Evolutionary conservation across 305 asterid species (phyloP).

Genomic region (Rubia peregrina): DNA sequence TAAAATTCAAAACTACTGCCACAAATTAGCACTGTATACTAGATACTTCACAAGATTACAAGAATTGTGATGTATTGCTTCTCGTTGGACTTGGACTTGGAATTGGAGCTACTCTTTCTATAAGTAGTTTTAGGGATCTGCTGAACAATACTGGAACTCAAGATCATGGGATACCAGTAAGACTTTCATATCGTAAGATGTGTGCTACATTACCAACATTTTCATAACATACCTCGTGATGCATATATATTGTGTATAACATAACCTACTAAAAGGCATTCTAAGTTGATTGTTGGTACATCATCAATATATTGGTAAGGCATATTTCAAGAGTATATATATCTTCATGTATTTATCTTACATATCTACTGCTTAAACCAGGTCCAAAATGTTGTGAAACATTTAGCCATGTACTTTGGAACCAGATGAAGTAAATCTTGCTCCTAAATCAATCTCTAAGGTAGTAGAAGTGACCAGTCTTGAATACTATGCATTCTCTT

Average conservation of each 20-base stretch:
- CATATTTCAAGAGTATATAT: too few species aligned
- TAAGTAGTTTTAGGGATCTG: conserved; percentile 81
- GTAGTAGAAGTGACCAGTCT: conserved; percentile 23
- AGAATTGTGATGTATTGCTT: conserved; percentile 69
- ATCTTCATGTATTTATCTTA: background rate
- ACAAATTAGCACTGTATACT: background rate
- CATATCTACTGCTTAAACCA: background rate
- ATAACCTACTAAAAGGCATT: too few species aligned
- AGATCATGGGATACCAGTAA: conserved; percentile 46
- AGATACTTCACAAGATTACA: conserved; percentile 77
- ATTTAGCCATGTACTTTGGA: background rate
- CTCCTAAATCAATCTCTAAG: background rate
- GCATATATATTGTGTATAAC: background rate
- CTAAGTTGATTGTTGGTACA: too few species aligned
- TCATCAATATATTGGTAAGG: background rate
- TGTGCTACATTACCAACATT: background rate
- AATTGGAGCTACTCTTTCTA: conserved; percentile 89
- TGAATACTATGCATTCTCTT: conserved; percentile 22
- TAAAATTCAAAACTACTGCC: background rate
- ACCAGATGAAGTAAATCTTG: background rate
- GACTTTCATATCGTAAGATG: background rate
- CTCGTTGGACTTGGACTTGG: conserved; percentile 93
- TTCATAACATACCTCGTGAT: background rate
- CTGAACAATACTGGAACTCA: conserved; percentile 59
- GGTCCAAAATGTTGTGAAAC: background rate